Conservation (phyloP, 257 asterid species). For the Solanum infundibuliforme region DNA sequence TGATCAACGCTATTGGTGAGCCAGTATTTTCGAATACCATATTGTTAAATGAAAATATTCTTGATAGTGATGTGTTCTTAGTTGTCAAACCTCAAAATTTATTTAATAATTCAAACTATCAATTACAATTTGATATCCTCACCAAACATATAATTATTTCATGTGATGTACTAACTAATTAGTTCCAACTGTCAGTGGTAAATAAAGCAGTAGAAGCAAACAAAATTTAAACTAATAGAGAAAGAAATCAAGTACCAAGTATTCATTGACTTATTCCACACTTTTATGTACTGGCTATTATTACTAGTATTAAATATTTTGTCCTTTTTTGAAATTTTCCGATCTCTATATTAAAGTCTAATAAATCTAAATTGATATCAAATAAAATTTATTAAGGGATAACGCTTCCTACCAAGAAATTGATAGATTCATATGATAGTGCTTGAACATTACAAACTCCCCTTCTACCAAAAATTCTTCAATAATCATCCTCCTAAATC, state of each 20-base stretch:
- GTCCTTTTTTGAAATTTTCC: neutral
- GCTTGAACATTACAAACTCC: neutral
- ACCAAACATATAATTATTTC: neutral
- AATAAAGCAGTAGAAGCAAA: neutral
- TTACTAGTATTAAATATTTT: neutral
- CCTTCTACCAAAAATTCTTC: neutral
- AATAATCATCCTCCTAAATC: neutral
- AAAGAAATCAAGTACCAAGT: neutral
- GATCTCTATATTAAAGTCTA: too few relatives aligned
- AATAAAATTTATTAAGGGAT: too few relatives aligned
- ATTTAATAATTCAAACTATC: neutral
- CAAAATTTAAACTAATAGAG: neutral
- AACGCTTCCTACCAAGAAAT: neutral
- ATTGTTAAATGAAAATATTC: neutral
- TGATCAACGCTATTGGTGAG: neutral
- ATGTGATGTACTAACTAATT: neutral
- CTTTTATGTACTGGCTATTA: neutral
- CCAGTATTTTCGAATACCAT: accelerated
- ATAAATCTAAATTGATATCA: neutral
- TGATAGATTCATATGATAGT: neutral
- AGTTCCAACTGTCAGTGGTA: neutral
- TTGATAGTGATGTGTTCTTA: neutral
- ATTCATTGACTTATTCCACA: neutral
- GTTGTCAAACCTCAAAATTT: neutral
- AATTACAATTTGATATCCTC: neutral